Evolutionary conservation across 2,329 filamentous ascomycete genomes (phyloP).

Genomic region (Chrysoporthe deuterocubensis): DNA sequence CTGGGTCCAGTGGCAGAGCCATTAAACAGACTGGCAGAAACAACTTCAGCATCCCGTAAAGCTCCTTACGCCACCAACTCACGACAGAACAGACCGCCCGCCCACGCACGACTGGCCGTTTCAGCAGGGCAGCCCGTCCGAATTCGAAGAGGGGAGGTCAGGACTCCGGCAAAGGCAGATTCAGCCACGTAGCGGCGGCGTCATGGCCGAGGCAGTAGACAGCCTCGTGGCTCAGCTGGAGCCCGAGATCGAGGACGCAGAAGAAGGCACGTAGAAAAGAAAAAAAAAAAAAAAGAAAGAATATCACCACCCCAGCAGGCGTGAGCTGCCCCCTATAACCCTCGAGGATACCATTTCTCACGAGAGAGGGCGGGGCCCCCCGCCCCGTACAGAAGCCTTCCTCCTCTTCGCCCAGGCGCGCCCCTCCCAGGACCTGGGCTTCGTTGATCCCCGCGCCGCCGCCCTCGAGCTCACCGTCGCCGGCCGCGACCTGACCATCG

Average conservation of each 20-base stretch:
- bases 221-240: constrained; percentile 42
- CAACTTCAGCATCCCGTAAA: too few relatives aligned
- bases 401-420: constrained; percentile 79
- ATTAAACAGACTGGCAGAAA: too few relatives aligned
- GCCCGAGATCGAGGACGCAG: constrained; percentile 51
- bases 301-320: background rate
- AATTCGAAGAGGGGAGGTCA: background rate
- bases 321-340: background rate
- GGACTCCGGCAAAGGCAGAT: background rate
- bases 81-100: too few relatives aligned
- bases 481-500: constrained; percentile 72
- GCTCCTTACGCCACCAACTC: too few relatives aligned
- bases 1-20: too few relatives aligned
- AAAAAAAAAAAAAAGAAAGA: background rate
- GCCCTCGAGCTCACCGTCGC: constrained; percentile 70
- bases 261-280: constrained; percentile 46
- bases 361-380: background rate
- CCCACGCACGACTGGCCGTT: too few relatives aligned
- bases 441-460: constrained; percentile 73
- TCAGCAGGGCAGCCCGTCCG: background rate
- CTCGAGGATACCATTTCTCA: constrained; percentile 4
- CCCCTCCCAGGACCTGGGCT: constrained; percentile 79
- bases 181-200: background rate
- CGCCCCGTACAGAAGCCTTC: constrained; percentile 73
- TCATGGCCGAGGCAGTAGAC: constrained; percentile 23